A percentile compares a stretch with the other conserved stretches of the same genome.
Evolutionary conservation across 345 rosid genomes (phyloP).

Genomic region (Populus nigra): DNA sequence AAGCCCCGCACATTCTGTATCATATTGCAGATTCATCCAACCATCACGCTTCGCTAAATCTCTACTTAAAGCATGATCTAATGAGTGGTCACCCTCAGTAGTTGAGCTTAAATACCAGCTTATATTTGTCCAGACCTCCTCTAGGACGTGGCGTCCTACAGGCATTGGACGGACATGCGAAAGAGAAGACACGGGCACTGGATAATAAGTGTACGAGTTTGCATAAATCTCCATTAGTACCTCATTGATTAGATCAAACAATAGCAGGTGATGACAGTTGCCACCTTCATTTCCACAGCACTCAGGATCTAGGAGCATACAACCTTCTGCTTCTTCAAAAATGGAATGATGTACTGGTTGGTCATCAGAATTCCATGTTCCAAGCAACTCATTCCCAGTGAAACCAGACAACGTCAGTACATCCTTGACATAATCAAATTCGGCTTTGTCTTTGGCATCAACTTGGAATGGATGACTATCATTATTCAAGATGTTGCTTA

Average conservation of each 20-base stretch:
- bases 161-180: constrained; percentile 60
- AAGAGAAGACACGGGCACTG: constrained; percentile 48
- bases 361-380: constrained; percentile 61
- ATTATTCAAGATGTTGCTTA: constrained; percentile 2
- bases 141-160: constrained; percentile 47
- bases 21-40: constrained; percentile 85
- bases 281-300: constrained; percentile 40
- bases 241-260: constrained; percentile 75
- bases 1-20: constrained; percentile 62
- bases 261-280: constrained; percentile 40
- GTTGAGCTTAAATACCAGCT: constrained; percentile 46
- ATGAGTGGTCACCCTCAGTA: constrained; percentile 32
- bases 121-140: constrained; percentile 67
- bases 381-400: constrained; percentile 43
- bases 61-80: constrained; percentile 44
- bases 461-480: constrained; percentile 27
- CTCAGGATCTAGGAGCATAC: constrained; percentile 44
- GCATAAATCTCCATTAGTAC: constrained; percentile 56
- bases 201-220: constrained; percentile 53
- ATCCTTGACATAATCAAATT: constrained; percentile 64
- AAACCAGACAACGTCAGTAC: constrained; percentile 71
- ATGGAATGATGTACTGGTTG: constrained; percentile 62
- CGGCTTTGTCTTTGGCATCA: constrained; percentile 42
- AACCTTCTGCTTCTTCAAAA: constrained; percentile 50
- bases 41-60: constrained; percentile 55